These are phyloP conservation scores for Lactuca sativa DNA, from an alignment of 129 eudicot species.

Conservation along the genomic window DNA sequence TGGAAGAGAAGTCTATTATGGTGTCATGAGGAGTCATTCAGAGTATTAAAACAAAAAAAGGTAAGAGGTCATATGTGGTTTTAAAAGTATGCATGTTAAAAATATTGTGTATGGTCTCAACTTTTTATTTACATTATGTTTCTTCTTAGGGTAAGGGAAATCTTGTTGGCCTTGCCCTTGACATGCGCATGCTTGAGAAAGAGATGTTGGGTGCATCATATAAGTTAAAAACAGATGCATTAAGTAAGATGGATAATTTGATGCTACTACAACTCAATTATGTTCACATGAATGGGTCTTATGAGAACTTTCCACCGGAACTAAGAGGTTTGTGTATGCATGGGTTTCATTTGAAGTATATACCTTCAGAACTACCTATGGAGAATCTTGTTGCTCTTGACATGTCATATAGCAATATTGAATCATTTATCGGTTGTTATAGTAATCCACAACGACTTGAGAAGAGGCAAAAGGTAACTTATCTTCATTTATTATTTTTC, in stretches of 20 bases:
- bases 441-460: not conserved
- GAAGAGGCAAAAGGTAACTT: conserved; percentile 19
- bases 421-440: conserved; percentile 4
- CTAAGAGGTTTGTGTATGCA: conserved; percentile 32
- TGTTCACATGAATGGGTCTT: conserved; percentile 9
- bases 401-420: conserved; percentile 1
- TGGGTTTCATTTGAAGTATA: not conserved
- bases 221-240: too few relatives aligned
- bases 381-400: conserved; percentile 1
- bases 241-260: too few relatives aligned
- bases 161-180: conserved; percentile 32
- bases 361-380: conserved; percentile 19
- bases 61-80: conserved; percentile 17
- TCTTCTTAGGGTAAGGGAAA: conserved; percentile 28
- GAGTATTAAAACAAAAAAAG: conserved; percentile 26
- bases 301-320: conserved; percentile 5
- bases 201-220: not conserved
- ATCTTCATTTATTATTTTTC: not conserved
- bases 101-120: not conserved
- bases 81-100: too few relatives aligned
- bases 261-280: too few relatives aligned
- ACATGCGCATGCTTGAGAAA: conserved; percentile 20
- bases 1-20: conserved; percentile 31
- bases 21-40: conserved; percentile 28
- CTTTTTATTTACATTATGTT: not conserved